Evolutionary conservation across 2,329 filamentous ascomycete genomes (phyloP), one percentile per base, ranked within the genome.

Genomic region (Hypomyces rosellus): DNA sequence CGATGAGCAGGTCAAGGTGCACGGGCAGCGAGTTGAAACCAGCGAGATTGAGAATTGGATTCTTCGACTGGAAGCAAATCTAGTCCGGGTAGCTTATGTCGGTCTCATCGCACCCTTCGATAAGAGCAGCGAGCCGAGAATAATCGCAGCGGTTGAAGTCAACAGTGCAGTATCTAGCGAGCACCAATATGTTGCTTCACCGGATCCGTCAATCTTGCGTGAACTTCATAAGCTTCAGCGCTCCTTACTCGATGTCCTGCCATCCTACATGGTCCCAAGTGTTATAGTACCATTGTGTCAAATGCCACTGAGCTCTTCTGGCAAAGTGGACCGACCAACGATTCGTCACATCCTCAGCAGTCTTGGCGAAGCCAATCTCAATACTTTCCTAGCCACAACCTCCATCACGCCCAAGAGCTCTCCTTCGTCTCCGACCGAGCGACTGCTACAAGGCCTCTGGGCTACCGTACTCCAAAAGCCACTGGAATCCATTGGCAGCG

Each of bases 1-100:
- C 55, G 78, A 82, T 55, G 70, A 69, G 0, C 78, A 81, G 58
- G 70, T 81, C 43, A 82, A 82, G 60, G 60, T 82, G 14, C 69
- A 73, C 25, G 82, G 81, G 22, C 80, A 74, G 54, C 62, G 77
- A 46, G 68, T 78, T 46, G 81, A 76, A 63, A 65, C 76, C 15
- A 48, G 43, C 5, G 57, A 57, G 49, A 30, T 30, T 11, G 59
- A 61, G 30, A 45, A 50, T 12, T 45, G 42, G 42, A 34, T 39
- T 34, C n/a, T 22, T 30, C 34, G 42, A 25, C 42, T 45, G 13
- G 43, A 42, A 33, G 38, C 38, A 38, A 33, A 18, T 20, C n/a
- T 53, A 16, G 41, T 49, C 30, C 41, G 38, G 30, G 20, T 45
- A 42, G 39, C 33, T n/a, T 34, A 46, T 25, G 50, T 44, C 13